These are phyloP conservation scores for Handroanthus guayacan DNA, from an alignment of 257 asterid genomes.

Conservation along the genomic window DNA sequence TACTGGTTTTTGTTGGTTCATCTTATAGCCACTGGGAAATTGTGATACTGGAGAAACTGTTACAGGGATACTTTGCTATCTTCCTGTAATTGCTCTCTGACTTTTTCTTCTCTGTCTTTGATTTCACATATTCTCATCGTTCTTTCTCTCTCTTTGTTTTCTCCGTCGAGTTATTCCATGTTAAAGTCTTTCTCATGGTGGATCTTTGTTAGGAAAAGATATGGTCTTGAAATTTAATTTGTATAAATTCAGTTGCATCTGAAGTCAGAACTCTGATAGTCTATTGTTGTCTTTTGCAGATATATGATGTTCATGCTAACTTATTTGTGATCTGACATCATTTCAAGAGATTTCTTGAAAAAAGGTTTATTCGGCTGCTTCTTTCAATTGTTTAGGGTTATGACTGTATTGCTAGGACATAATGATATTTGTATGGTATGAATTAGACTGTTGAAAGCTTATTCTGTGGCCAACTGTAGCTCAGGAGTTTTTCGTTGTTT, in stretches of 20 bases:
- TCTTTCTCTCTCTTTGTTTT: not conserved
- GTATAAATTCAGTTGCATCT: slow-evolving; percentile 9
- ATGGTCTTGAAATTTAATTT: not conserved
- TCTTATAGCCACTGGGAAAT: not conserved
- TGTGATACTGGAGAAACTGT: not conserved
- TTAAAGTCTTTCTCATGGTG: not conserved
- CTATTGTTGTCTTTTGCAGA: slow-evolving; percentile 43
- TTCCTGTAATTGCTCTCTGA: too few species aligned
- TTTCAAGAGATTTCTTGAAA: slow-evolving; percentile 33
- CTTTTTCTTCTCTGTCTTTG: not conserved
- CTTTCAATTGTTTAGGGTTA: slow-evolving; percentile 38
- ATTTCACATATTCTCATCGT: not conserved
- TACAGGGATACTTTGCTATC: not conserved
- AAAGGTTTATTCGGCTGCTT: slow-evolving; percentile 37
- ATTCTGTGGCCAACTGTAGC: slow-evolving; percentile 28
- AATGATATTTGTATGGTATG: slow-evolving; percentile 39
- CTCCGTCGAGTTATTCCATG: too few species aligned
- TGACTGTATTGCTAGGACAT: slow-evolving; percentile 34
- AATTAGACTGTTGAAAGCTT: slow-evolving; percentile 35
- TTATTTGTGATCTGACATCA: slow-evolving; percentile 40
- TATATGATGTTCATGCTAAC: slow-evolving; percentile 59
- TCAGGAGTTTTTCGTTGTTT: slow-evolving; percentile 26
- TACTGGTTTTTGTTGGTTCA: not conserved
- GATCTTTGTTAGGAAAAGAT: not conserved
- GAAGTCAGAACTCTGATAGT: not conserved